Base-by-base conservation (phyloP, 1,284 basidiomycete genomes). In the Melanopsichium pennsylvanicum region DNA sequence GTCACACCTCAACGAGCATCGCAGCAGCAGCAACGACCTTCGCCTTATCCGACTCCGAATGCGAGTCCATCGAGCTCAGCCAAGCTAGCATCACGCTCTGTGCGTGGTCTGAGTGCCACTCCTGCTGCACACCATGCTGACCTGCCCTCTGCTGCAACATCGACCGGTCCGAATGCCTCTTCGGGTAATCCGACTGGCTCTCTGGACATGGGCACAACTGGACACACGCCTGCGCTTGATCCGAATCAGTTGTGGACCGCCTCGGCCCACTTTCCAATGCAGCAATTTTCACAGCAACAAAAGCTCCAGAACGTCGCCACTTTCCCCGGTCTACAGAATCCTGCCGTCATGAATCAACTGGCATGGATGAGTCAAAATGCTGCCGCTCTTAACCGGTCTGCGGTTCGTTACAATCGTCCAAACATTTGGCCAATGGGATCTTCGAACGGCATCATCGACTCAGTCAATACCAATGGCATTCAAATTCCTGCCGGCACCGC, bases 381-480 rank as follows among this genome's bases (percentile, higher is more conserved):
- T 5, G 32, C 51, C 8, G 36, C 43, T 13, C 42, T 55, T 41
- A 66, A 59, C 33, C 41, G 56, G 4, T 50, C 56, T 2, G 33
- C 62, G 3, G 34, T 55, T 7, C 54, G 62, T 10, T 67, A 67
- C 48, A 60, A 60, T 61, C 63, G 63, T 1, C 52, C 57, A 26
- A 61, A 56, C 25, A 52, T 67, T 13, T 61, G 63, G 63, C 63
- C 63, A 7, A 46, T 55, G 22, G 51, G 29, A 5, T 16, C 55
- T 29, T 22, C 52, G 2, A 49, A 34, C n/a, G 29, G 29, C 22
- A 18, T 29, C 11, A 39, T 36, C 7, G 43, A 47, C 19, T 12
- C 54, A 32, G 23, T 32, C 19, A 15, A 35, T 22, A 35, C 45
- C 23, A 15, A 19, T 15, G 48, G 13, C 4, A 35, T 43, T 5